Evolutionary conservation across 768 basidiomycete genomes (phyloP).

Genomic region (Tylopilus subfusipes): DNA sequence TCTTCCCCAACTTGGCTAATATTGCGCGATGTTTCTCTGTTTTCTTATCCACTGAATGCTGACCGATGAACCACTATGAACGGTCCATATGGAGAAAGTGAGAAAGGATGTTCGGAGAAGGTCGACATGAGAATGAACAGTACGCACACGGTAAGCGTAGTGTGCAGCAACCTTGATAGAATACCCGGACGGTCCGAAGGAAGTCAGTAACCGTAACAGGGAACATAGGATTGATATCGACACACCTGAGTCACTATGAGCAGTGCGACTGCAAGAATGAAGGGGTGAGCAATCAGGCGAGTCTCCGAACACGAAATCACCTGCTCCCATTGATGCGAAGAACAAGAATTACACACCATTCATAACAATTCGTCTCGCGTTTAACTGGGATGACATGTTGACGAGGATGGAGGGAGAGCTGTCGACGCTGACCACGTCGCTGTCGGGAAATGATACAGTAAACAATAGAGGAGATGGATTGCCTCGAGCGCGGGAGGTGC

Average conservation of each 20-base stretch:
- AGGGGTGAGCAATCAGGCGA: constrained; percentile 8
- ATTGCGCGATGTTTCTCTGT: constrained; percentile 67
- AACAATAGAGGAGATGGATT: neutral
- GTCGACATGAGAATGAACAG: neutral
- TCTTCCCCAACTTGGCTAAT: constrained; percentile 67
- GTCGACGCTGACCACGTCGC: neutral
- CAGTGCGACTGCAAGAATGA: constrained; percentile 41
- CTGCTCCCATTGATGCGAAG: neutral
- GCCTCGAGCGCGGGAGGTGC: neutral
- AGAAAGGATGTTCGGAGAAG: neutral
- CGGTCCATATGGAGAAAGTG: neutral
- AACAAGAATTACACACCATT: constrained; percentile 35
- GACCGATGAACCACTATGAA: constrained; percentile 63
- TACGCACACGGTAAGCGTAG: constrained; percentile 67
- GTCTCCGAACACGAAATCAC: neutral
- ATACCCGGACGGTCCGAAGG: neutral
- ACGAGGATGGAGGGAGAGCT: neutral
- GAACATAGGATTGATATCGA: neutral
- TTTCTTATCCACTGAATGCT: constrained; percentile 49
- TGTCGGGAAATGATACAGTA: neutral
- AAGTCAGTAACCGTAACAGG: neutral
- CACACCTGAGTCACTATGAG: constrained; percentile 52
- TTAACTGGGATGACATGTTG: constrained; percentile 29
- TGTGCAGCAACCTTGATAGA: constrained; percentile 66
- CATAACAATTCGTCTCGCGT: constrained; percentile 42